These are phyloP conservation scores for Mrakia hoshinonis DNA, from an alignment of 768 basidiomycete species.

Conservation along the genomic window DNA sequence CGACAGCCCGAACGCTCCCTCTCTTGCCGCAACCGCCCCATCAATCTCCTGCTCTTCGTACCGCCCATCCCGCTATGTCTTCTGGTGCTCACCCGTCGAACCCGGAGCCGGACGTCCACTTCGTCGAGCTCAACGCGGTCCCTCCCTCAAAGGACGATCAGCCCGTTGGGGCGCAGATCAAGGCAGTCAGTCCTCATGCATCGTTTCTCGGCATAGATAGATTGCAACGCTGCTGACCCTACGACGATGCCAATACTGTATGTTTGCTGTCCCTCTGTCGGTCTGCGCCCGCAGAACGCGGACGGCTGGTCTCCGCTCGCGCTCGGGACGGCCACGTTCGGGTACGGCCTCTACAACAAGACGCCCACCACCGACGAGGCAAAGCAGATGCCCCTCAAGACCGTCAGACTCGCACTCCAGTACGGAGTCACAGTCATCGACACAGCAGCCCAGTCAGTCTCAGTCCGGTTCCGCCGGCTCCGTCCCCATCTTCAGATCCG, in stretches of 20 bases:
- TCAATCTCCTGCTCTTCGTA: too few relatives aligned
- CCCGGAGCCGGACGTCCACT: neutral
- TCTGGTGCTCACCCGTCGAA: constrained; percentile 4
- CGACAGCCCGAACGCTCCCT: too few relatives aligned
- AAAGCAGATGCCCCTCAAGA: constrained; percentile 35
- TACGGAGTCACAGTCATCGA: constrained; percentile 41
- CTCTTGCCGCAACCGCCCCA: too few relatives aligned
- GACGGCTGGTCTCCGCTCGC: constrained; percentile 33
- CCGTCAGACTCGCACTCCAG: constrained; percentile 37
- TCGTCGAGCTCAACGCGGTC: neutral
- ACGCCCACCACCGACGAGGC: constrained; percentile 28
- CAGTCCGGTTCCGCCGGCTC: neutral
- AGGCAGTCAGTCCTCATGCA: neutral
- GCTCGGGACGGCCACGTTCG: constrained; percentile 40
- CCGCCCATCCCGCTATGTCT: too few relatives aligned
- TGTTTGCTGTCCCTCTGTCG: neutral
- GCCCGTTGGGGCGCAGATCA: neutral
- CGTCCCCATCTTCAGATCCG: neutral
- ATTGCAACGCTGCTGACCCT: neutral
- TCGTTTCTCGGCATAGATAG: too few relatives aligned
- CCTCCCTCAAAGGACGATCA: neutral
- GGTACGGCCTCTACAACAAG: constrained; percentile 37
- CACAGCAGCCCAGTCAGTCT: constrained; percentile 31
- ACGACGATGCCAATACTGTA: neutral
- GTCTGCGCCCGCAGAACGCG: neutral